Percentiles rank a stretch among this genome's conserved stretches.
Evolutionary conservation across 1,139 yeast genomes (phyloP).

Genomic region (Taiozyma sp.): DNA sequence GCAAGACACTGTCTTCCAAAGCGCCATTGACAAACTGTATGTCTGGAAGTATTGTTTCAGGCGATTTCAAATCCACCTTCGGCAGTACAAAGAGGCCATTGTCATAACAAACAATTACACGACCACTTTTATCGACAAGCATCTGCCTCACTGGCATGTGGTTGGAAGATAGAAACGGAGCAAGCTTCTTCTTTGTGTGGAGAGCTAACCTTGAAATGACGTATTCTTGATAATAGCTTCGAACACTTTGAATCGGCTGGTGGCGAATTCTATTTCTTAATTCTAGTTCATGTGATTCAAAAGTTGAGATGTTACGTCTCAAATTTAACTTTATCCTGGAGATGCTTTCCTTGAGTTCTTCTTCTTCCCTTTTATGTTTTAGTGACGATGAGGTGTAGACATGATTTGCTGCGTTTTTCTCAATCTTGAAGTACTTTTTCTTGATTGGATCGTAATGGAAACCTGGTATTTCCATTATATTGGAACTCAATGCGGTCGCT

Average conservation of each 20-base stretch:
- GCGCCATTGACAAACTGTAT: not conserved
- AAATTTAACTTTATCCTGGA: conserved; percentile 1
- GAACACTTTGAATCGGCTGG: not conserved
- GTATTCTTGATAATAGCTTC: not conserved
- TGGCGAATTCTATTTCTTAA: not conserved
- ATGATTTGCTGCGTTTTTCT: conserved; percentile 9
- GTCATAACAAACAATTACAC: not conserved
- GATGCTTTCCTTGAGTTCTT: conserved; percentile 2
- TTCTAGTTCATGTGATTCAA: not conserved
- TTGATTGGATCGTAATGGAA: conserved; percentile 19
- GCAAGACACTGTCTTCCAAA: not conserved
- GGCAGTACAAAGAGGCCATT: not conserved
- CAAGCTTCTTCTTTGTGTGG: not conserved
- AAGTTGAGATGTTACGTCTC: not conserved
- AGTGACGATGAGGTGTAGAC: conserved; percentile 9
- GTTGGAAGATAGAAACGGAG: not conserved
- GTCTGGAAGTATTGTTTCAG: not conserved
- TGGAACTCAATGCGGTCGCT: not conserved
- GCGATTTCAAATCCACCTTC: not conserved
- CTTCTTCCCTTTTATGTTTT: conserved; percentile 10
- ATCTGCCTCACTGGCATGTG: not conserved
- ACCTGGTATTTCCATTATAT: conserved; percentile 19
- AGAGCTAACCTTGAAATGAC: not conserved
- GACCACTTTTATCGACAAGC: not conserved
- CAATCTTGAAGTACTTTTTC: conserved; percentile 23